Base-by-base conservation (phyloP, 345 rosid species). In the Rhodamnia argentea region DNA sequence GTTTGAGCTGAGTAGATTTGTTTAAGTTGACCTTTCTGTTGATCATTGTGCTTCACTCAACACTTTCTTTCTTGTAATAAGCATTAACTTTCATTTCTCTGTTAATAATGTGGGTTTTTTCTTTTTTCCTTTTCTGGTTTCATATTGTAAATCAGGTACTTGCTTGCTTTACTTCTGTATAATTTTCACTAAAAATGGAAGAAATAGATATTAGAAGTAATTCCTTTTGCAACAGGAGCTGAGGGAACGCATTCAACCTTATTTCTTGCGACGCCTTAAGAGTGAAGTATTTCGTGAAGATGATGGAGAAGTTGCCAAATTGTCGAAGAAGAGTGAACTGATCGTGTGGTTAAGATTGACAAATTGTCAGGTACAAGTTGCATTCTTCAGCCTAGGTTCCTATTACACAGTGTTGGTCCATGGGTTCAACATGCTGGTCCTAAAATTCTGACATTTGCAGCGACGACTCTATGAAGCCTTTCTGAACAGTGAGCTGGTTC, bases 311-410 rank as follows among this genome's bases (percentile, higher is more conserved):
- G 54, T 53, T 90, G 90, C 93, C 86, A 93, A 92, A 87, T 96
- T 97, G 84, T 96, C 99, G 70, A 95, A 92, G 88, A 97, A 97
- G 90, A 94, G 93, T 88, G 99, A 97, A 89, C 90, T 96, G 88
- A 96, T 96, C 85, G 96, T 97, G 83, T 97, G 99, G 99, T 90
- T 97, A 89, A 93, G 93, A 84, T 88, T 97, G 90, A 96, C 99
- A 57, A 88, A 85, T 85, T 96, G 95, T 87, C 99, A 97, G 99
- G 99, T 97, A 52, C 55, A 86, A 83, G 85, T 86, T 88, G 42
- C 83, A 85, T 52, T 62, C 40, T 42, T 51, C 64, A 22, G 58
- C 27, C 27, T 32, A 47, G 76, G 59, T 85, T 37, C 78, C 23
- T 70, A 70, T 70, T 37, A 11, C 78, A 37, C 13, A 4, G 24